Evolutionary conservation across 345 rosid species (phyloP), one percentile per base, ranked within the genome.

Genomic region (Eucalyptus tenuipes): DNA sequence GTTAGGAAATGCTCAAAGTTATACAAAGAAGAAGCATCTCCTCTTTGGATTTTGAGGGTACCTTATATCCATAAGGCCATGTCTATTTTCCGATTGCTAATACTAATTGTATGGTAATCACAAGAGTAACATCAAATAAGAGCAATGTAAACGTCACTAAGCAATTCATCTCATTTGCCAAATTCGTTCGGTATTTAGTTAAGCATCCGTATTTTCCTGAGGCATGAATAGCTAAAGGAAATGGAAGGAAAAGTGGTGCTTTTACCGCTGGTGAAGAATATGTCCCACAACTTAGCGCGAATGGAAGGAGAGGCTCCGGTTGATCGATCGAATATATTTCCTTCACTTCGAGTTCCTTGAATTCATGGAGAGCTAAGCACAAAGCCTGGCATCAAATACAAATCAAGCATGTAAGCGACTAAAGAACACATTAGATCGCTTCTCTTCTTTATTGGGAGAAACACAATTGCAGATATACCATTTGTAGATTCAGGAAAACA

Each of bases 201-300:
- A 10, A 40, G 84, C 81, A 10, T 42, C 80, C 7, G 6, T 29
- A 31, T 50, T 45, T 37, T n/a, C 37, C 31, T 17, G 59, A 33
- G 16, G 66, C 75, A 6, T 57, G 3, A 55, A 85, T 20, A 71
- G 48, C n/a, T 12, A 66, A 71, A 49, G 27, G 45, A 40, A 37
- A 59, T 13, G 55, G 48, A 75, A 27, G 29, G 85, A 87, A 33
- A 53, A 87, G 57, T 52, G 48, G 59, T 66, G 49, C 66, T 91
- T 92, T 93, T 93, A 95, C 97, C 66, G 97, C 97, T 75, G 96
- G 95, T 66, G 96, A 95, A 89, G 96, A 95, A 88, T 95, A 91
- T 90, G 92, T 90, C 88, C 96, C 96, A 71, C 92, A 94, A 79
- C 96, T 94, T 79, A 95, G 91, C 42, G 94, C 94, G 42, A 95